phyloP scores from a whole-genome alignment of 257 asterid genomes.

The Misopates orontium region DNA sequence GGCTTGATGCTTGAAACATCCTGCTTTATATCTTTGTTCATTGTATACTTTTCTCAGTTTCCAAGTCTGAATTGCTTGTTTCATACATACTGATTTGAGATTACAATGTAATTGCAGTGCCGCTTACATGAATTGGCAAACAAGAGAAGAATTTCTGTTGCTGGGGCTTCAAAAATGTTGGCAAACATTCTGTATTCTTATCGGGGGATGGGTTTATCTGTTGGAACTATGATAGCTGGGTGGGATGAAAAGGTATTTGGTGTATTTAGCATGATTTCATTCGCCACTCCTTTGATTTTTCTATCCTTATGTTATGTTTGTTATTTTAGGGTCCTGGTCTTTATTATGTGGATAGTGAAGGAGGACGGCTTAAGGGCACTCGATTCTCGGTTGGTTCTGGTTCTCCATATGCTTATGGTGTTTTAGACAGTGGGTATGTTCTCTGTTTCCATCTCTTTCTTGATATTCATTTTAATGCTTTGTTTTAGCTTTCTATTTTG shows the following conservation, averaged over 20 bases:
- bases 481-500: background rate
- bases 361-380: too few relatives aligned
- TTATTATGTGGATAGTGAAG: too few relatives aligned
- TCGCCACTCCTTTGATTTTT: background rate
- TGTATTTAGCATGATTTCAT: conserved; percentile 1
- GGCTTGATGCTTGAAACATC: background rate
- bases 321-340: too few relatives aligned
- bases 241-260: too few relatives aligned
- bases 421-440: conserved; percentile 85
- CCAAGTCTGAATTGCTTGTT: background rate
- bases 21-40: background rate
- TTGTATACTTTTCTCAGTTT: background rate
- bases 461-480: background rate
- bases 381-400: conserved; percentile 90
- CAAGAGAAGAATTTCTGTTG: conserved; percentile 89
- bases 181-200: too few relatives aligned
- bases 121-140: conserved; percentile 93
- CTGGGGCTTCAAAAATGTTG: conserved; percentile 90
- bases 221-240: too few relatives aligned
- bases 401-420: too few relatives aligned
- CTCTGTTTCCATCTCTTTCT: conserved; percentile 6
- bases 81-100: background rate
- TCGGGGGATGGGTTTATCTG: too few relatives aligned
- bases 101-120: conserved; percentile 51
- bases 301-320: background rate